Evolutionary conservation across 495 filamentous ascomycete species (phyloP).

Genomic region (Corynascus novoguineensis): DNA sequence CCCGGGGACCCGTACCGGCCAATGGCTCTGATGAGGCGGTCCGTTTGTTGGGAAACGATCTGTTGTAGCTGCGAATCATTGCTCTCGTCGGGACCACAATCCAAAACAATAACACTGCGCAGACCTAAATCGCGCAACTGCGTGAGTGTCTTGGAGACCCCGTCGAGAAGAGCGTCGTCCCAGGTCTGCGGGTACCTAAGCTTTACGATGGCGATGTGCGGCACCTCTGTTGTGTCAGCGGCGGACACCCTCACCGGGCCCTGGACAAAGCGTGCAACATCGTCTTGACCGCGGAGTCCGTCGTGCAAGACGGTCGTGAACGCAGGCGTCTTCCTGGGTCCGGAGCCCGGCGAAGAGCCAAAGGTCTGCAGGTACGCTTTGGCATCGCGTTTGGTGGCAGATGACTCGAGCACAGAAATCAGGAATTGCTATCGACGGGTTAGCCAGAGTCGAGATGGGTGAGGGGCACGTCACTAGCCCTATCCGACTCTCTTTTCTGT

Average conservation of each 20-base stretch:
- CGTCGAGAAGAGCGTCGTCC: constrained; percentile 60
- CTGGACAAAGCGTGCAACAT: constrained; percentile 34
- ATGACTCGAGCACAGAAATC: constrained; percentile 72
- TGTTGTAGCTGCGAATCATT: constrained; percentile 27
- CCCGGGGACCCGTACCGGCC: constrained; percentile 58
- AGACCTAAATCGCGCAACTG: constrained; percentile 79
- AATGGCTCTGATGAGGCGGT: constrained; percentile 69
- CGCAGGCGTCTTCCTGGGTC: constrained; percentile 11
- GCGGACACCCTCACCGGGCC: constrained; percentile 27
- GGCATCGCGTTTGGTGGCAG: constrained; percentile 85
- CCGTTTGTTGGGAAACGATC: constrained; percentile 57
- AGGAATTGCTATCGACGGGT: constrained; percentile 64
- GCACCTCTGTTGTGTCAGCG: constrained; percentile 38
- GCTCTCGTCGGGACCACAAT: constrained; percentile 47
- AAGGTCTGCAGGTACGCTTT: constrained; percentile 81
- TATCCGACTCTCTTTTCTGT: constrained; percentile 39
- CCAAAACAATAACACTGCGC: constrained; percentile 73
- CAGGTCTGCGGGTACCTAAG: constrained; percentile 66
- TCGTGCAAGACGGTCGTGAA: constrained; percentile 27
- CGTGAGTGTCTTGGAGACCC: constrained; percentile 74
- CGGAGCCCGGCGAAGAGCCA: constrained; percentile 35
- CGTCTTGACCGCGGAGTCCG: constrained; percentile 34
- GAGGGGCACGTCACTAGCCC: constrained; percentile 23
- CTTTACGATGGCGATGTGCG: constrained; percentile 85
- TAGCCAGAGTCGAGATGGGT: not conserved